Evolutionary conservation across 495 filamentous ascomycete genomes (phyloP), one percentile per base, ranked within the genome.

Genomic region (Neurospora sublineolata): DNA sequence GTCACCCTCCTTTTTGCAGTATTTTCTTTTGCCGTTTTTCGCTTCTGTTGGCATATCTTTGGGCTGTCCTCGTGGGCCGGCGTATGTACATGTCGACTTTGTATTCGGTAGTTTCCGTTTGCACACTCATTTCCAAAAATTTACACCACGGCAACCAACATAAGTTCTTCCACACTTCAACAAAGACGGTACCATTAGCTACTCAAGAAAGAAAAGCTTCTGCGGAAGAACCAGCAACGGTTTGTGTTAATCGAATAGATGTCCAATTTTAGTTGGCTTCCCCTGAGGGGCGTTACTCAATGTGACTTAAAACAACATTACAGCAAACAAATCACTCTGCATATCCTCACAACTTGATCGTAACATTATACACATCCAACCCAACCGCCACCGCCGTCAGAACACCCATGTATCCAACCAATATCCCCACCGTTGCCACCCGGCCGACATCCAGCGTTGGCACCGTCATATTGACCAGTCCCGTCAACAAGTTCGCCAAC

Each of bases 401-500:
- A 8, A 88, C 78, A 2, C 81, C 84, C 41, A 89, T 88, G 81
- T 98, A 98, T 8, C 74, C 88, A 18, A 91, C 78, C 74, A 99
- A 75, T 58, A 97, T 87, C 0, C 77, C 89, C 89, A 97, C 92
- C 4, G 93, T 88, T 64, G 82, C 77, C 11, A 83, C 73, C 33
- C 85, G 84, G 11, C 83, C 84, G 40, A 91, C 85, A 77, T 93
- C 85, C 76, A 97, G 79, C 3, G 96, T 98, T 58, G 89, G 89
- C 14, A 97, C 78, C 30, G 88, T 91, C 80, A 99, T 79, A 78
- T 99, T 98, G 46, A 97, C 92, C 5, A 91, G 77, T 3, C 95
- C 95, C 2, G 95, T 98, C 69, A 97, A 79, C 23, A 98, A 79
- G 77, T 98, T 99, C 4, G 96, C 93, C 30, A 93, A 75, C 70